Conservation (phyloP, 2,329 filamentous ascomycete genomes). For the Botryosphaeria dothidea region DNA sequence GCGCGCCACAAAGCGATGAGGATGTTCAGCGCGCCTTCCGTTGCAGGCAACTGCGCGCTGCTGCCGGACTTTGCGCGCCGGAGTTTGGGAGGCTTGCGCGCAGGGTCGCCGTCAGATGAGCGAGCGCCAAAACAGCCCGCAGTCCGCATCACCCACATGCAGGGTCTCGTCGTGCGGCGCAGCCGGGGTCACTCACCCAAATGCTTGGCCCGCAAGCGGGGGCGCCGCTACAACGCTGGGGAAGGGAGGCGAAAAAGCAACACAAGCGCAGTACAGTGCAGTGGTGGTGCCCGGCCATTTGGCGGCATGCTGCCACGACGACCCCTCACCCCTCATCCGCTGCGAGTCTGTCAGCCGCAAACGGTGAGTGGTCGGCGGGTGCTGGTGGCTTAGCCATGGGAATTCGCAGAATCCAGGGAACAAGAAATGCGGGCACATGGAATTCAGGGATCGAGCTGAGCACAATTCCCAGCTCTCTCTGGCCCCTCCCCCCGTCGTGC, state of each 20-base stretch:
- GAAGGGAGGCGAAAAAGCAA: background rate
- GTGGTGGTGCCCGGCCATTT: slow-evolving; percentile 6
- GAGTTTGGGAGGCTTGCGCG: background rate
- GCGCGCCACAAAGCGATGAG: background rate
- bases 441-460: background rate
- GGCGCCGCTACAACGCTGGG: background rate
- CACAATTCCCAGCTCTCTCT: background rate
- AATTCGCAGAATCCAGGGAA: background rate
- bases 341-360: background rate
- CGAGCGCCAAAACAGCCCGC: background rate
- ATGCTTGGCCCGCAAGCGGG: slow-evolving; percentile 4
- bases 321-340: background rate
- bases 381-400: slow-evolving; percentile 1
- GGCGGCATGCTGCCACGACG: slow-evolving; percentile 6
- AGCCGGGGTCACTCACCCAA: background rate
- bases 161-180: slow-evolving; percentile 8
- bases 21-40: background rate
- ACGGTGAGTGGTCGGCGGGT: background rate
- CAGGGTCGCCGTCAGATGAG: slow-evolving; percentile 3
- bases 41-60: background rate
- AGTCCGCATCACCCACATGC: background rate
- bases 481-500: background rate
- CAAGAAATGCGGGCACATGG: background rate
- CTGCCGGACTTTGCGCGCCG: slow-evolving; percentile 1
- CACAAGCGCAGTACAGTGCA: background rate